Percentiles rank a stretch among this genome's conserved stretches.
These are phyloP conservation scores for Populus hybrid DNA, from an alignment of 441 rosid species.

Conservation along the genomic window DNA sequence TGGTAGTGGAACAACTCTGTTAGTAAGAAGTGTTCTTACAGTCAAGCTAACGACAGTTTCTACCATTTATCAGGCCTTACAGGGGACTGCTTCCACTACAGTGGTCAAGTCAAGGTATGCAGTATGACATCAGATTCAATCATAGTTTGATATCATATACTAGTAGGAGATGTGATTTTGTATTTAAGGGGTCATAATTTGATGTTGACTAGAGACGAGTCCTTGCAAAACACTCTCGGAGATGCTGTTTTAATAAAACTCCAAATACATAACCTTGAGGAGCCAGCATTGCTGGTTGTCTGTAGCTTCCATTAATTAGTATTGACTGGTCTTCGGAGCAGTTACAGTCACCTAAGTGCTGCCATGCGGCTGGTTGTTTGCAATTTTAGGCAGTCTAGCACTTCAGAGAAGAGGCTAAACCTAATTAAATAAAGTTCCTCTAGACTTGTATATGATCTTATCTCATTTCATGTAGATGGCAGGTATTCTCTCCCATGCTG, in stretches of 20 bases:
- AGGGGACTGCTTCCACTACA: neutral
- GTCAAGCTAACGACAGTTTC: neutral
- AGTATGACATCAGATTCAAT: neutral
- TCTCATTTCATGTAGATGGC: neutral
- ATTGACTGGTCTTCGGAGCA: conserved; percentile 9
- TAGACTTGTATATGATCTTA: neutral
- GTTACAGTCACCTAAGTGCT: neutral
- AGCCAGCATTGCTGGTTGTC: conserved; percentile 9
- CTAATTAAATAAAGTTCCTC: neutral
- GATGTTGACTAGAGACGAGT: conserved; percentile 12
- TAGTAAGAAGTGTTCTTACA: neutral
- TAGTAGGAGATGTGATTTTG: neutral
- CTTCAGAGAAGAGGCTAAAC: neutral
- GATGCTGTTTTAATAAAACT: conserved; percentile 27
- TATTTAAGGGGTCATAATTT: neutral
- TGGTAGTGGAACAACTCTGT: neutral
- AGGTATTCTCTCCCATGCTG: neutral
- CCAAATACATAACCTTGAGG: conserved; percentile 22
- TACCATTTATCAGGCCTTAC: neutral
- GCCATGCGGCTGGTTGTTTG: conserved; percentile 1
- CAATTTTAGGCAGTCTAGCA: neutral
- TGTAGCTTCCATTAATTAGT: neutral
- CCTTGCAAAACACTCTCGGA: conserved; percentile 11
- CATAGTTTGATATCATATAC: neutral
- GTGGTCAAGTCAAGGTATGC: conserved; percentile 1